These are phyloP conservation scores for Verticillium klebahnii DNA, from an alignment of 2,329 filamentous ascomycete genomes.

Conservation along the genomic window DNA sequence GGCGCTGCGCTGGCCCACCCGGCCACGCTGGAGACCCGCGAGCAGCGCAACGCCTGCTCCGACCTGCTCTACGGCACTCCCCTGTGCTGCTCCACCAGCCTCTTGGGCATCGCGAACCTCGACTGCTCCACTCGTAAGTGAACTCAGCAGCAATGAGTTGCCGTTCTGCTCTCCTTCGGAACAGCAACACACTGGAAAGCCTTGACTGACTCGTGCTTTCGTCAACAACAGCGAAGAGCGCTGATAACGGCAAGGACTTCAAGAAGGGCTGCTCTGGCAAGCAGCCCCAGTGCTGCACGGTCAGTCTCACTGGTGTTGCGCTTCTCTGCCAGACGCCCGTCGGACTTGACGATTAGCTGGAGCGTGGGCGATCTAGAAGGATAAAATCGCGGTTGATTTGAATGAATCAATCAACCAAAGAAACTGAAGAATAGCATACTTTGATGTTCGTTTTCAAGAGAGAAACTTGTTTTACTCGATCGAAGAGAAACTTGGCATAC, in stretches of 20 bases:
- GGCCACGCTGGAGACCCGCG: constrained; percentile 26
- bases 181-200: not conserved
- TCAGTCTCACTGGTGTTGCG: not conserved
- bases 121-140: constrained; percentile 37
- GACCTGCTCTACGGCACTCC: constrained; percentile 36
- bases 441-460: too few relatives aligned
- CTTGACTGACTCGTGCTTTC: not conserved
- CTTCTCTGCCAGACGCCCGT: not conserved
- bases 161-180: not conserved
- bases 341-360: not conserved
- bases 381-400: too few relatives aligned
- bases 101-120: constrained; percentile 52
- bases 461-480: too few relatives aligned
- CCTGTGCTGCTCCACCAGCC: constrained; percentile 58
- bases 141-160: not conserved
- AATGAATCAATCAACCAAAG: too few relatives aligned
- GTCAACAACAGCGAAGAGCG: not conserved
- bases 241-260: not conserved
- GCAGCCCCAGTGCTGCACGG: not conserved
- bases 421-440: too few relatives aligned
- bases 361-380: too few relatives aligned
- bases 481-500: too few relatives aligned
- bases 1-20: constrained; percentile 22
- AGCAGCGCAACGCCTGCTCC: constrained; percentile 33
- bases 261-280: not conserved